Percentiles rank a stretch among this genome's conserved stretches.
Conservation (phyloP, 1,139 yeast genomes). For the Torulaspora globosa region DNA sequence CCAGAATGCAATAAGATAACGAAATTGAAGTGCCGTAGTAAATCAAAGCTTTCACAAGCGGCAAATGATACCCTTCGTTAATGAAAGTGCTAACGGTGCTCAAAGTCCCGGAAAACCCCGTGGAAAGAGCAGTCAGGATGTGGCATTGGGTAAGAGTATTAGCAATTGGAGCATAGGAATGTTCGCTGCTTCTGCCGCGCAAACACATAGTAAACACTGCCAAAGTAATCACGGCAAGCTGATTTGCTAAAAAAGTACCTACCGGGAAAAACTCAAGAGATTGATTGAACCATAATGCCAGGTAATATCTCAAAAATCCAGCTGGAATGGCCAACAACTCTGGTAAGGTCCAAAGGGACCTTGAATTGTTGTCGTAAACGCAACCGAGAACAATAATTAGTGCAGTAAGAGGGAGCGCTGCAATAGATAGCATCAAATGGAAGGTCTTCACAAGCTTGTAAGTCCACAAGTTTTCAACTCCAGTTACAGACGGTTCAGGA, state of each 20-base stretch:
- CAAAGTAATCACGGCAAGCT: slow-evolving; percentile 54
- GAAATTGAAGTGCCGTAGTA: slow-evolving; percentile 33
- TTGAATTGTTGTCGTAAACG: slow-evolving; percentile 29
- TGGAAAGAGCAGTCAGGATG: slow-evolving; percentile 53
- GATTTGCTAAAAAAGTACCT: slow-evolving; percentile 75
- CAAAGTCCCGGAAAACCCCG: slow-evolving; percentile 74
- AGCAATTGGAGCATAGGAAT: slow-evolving; percentile 35
- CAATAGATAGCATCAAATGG: slow-evolving; percentile 11
- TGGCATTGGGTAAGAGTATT: slow-evolving; percentile 43
- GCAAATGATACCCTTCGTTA: slow-evolving; percentile 50
- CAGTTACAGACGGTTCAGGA: slow-evolving; percentile 9
- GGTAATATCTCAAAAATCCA: slow-evolving; percentile 47
- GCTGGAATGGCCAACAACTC: slow-evolving; percentile 34
- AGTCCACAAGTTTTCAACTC: slow-evolving; percentile 4
- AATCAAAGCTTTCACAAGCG: slow-evolving; percentile 17
- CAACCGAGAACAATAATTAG: slow-evolving; percentile 30
- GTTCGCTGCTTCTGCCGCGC: slow-evolving; percentile 41
- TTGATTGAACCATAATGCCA: slow-evolving; percentile 50
- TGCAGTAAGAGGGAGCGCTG: slow-evolving; percentile 28
- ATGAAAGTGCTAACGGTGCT: slow-evolving; percentile 78
- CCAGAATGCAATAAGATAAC: slow-evolving; percentile 41
- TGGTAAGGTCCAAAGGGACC: slow-evolving; percentile 33
- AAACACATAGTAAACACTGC: slow-evolving; percentile 51
- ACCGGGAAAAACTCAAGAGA: slow-evolving; percentile 46
- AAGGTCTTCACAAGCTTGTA: slow-evolving; percentile 9